Conservation (phyloP, 2,329 filamentous ascomycete species). For the Cladosporium sp. region DNA sequence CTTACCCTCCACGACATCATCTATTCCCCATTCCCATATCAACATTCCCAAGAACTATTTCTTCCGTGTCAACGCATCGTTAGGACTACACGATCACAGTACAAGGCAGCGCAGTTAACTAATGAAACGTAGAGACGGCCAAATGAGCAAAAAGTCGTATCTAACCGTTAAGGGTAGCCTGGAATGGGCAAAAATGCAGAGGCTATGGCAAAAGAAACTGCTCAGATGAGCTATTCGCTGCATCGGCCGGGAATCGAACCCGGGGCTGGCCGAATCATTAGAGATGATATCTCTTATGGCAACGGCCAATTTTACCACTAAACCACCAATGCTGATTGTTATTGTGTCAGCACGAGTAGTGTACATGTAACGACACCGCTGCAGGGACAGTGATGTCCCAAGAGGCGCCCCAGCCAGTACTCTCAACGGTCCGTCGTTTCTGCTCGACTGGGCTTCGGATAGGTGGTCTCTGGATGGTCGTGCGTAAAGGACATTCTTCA, state of each 20-base stretch:
- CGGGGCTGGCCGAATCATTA: background rate
- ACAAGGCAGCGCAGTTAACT: background rate
- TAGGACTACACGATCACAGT: no score
- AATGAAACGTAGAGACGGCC: background rate
- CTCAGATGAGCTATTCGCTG: no score
- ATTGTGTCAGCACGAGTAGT: no score
- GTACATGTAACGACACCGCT: no score
- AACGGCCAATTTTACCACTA: conserved; percentile 1
- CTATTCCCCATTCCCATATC: background rate
- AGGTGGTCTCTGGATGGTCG: background rate
- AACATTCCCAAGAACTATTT: background rate
- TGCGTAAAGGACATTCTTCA: background rate
- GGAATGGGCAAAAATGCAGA: background rate
- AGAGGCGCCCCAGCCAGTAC: no score
- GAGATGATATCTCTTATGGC: background rate
- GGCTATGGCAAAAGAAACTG: no score
- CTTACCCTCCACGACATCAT: background rate
- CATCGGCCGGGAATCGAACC: background rate
- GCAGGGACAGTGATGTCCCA: no score
- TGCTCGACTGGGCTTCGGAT: no score
- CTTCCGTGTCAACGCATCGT: background rate
- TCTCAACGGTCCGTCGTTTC: background rate
- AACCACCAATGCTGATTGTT: background rate
- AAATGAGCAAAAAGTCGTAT: background rate
- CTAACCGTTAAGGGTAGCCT: background rate